phyloP scores from a whole-genome alignment of 306 rosid genomes.

The Acacia melanoxylon region DNA sequence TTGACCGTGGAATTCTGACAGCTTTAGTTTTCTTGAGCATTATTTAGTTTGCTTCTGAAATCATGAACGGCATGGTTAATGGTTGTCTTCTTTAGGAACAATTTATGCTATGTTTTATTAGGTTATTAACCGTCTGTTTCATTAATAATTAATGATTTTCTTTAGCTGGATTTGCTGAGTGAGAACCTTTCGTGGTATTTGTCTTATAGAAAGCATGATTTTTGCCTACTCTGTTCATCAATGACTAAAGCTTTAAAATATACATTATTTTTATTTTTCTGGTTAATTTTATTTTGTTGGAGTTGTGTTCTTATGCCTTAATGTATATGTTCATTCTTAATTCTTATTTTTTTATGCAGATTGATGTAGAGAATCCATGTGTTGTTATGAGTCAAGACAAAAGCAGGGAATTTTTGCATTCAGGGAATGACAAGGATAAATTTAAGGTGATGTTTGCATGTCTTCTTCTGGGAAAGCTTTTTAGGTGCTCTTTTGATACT shows the following conservation, averaged over 20 bases:
- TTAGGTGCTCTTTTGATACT: slow-evolving; percentile 46
- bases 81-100: neutral
- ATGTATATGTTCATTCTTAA: neutral
- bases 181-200: slow-evolving; percentile 12
- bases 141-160: neutral
- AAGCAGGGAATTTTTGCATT: slow-evolving; percentile 93
- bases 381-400: slow-evolving; percentile 92
- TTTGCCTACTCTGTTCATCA: neutral
- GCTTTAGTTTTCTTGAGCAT: neutral
- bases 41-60: neutral
- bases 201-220: slow-evolving; percentile 9
- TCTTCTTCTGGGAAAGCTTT: slow-evolving; percentile 20
- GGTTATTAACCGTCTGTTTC: neutral
- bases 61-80: neutral
- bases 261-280: neutral
- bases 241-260: neutral
- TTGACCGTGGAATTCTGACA: neutral
- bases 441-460: slow-evolving; percentile 65
- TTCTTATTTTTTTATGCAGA: slow-evolving; percentile 43
- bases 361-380: slow-evolving; percentile 96
- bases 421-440: slow-evolving; percentile 88
- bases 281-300: neutral
- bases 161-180: neutral
- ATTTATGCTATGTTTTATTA: neutral
- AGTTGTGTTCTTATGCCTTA: neutral